These are phyloP conservation scores for Debaryomyces sp. DNA, from an alignment of 1,139 yeast species.

Conservation along the genomic window DNA sequence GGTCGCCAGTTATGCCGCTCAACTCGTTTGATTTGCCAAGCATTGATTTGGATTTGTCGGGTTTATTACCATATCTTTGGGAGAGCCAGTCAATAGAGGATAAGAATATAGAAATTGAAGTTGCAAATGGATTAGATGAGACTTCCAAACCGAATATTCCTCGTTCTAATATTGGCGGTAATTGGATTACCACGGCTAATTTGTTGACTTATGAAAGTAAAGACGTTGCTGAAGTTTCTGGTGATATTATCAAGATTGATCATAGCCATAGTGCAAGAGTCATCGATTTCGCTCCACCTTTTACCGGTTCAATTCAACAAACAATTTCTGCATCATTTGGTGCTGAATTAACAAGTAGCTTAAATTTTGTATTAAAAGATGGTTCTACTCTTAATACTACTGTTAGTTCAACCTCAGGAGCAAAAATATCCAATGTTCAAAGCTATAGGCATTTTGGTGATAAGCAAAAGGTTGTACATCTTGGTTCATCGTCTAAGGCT, in stretches of 20 bases:
- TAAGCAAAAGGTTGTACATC: slow-evolving; percentile 32
- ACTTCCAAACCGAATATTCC: slow-evolving; percentile 17
- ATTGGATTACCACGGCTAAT: slow-evolving; percentile 76
- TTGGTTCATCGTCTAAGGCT: slow-evolving; percentile 24
- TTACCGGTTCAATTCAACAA: slow-evolving; percentile 37
- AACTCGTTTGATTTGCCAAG: slow-evolving; percentile 74
- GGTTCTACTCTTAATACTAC: slow-evolving; percentile 34
- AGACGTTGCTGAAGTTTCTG: slow-evolving; percentile 38
- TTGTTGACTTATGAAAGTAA: slow-evolving; percentile 61
- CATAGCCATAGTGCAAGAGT: slow-evolving; percentile 21
- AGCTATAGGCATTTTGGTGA: slow-evolving; percentile 31
- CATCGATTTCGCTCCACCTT: slow-evolving; percentile 31
- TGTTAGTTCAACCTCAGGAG: slow-evolving; percentile 27
- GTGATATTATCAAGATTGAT: slow-evolving; percentile 34
- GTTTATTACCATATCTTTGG: slow-evolving; percentile 68
- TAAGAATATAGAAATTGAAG: slow-evolving; percentile 41
- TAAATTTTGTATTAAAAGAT: slow-evolving; percentile 36
- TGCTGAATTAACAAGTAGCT: slow-evolving; percentile 30
- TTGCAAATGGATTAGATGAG: slow-evolving; percentile 61
- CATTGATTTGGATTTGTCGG: slow-evolving; percentile 66
- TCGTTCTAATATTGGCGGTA: slow-evolving; percentile 46
- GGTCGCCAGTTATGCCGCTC: slow-evolving; percentile 77
- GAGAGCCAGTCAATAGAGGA: slow-evolving; percentile 25
- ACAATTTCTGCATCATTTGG: slow-evolving; percentile 34
- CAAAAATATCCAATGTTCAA: slow-evolving; percentile 38